phyloP scores from a whole-genome alignment of 2,329 filamentous ascomycete genomes.

The Hypoxylon sp. region DNA sequence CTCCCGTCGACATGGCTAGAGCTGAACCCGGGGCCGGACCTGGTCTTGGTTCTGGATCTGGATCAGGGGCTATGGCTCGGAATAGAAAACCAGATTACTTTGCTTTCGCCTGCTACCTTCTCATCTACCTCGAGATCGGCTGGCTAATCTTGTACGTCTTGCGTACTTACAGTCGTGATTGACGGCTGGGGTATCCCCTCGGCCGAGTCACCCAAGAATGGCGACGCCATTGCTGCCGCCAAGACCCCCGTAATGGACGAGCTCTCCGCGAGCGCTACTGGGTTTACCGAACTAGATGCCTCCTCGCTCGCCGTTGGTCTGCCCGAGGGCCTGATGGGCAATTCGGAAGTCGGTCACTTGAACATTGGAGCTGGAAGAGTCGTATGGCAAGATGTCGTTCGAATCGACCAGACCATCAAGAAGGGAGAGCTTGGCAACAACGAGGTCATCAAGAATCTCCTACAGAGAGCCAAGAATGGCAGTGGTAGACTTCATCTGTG shows the following conservation, averaged over 20 bases:
- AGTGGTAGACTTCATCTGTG: slow-evolving; percentile 93
- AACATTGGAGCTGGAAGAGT: slow-evolving; percentile 98
- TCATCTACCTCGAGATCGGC: slow-evolving; percentile 67
- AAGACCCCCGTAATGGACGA: slow-evolving; percentile 95
- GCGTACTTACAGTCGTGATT: slow-evolving; percentile 78
- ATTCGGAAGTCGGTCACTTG: slow-evolving; percentile 97
- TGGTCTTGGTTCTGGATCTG: slow-evolving; percentile 35
- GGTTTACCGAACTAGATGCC: slow-evolving; percentile 92
- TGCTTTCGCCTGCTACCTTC: slow-evolving; percentile 62
- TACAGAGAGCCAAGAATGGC: slow-evolving; percentile 83
- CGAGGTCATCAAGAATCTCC: slow-evolving; percentile 79
- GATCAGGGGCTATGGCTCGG: not conserved
- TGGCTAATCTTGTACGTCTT: slow-evolving; percentile 60
- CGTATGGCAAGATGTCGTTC: slow-evolving; percentile 98
- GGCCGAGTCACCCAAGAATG: slow-evolving; percentile 82
- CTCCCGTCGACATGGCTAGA: slow-evolving; percentile 36
- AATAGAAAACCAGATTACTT: slow-evolving; percentile 52
- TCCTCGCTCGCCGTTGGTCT: slow-evolving; percentile 96
- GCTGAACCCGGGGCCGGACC: slow-evolving; percentile 36
- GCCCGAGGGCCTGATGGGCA: slow-evolving; percentile 97
- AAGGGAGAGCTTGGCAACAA: slow-evolving; percentile 82
- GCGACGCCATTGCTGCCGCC: slow-evolving; percentile 94
- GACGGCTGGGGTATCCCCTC: slow-evolving; percentile 96
- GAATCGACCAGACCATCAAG: slow-evolving; percentile 94
- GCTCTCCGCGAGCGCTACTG: slow-evolving; percentile 83